Evolutionary conservation across 768 basidiomycete species (phyloP).

Genomic region (Xanthoconium purpureum): DNA sequence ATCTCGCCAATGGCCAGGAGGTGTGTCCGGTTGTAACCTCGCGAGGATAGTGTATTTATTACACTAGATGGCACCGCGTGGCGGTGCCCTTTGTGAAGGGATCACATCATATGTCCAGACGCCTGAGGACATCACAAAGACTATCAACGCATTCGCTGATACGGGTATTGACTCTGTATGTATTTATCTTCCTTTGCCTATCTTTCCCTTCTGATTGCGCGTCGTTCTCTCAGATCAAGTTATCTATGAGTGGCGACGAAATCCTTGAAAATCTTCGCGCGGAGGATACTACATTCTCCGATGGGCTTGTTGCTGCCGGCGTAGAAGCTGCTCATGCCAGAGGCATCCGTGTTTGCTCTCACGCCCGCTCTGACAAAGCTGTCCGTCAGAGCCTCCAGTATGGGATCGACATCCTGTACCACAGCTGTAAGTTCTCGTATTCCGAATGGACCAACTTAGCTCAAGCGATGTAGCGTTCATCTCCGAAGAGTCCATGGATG

Average conservation of each 20-base stretch:
- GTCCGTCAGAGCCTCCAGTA: conserved; percentile 36
- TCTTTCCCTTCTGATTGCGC: neutral
- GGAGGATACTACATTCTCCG: conserved; percentile 35
- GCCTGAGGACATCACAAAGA: conserved; percentile 27
- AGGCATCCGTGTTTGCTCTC: conserved; percentile 38
- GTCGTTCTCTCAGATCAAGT: conserved; percentile 25
- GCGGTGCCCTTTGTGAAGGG: conserved; percentile 30
- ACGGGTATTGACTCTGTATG: conserved; percentile 22
- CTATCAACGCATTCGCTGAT: conserved; percentile 26
- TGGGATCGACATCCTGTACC: conserved; percentile 34
- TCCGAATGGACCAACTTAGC: neutral
- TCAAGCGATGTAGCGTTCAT: conserved; percentile 32
- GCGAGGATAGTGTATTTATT: neutral
- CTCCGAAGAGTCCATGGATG: conserved; percentile 36
- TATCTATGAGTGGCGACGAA: conserved; percentile 38
- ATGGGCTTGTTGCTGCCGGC: conserved; percentile 33
- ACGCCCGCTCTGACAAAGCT: conserved; percentile 35
- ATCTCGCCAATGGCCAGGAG: conserved; percentile 36
- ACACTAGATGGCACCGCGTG: conserved; percentile 28
- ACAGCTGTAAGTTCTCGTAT: conserved; percentile 18
- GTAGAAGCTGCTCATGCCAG: conserved; percentile 34
- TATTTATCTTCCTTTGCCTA: neutral
- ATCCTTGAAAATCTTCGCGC: conserved; percentile 34
- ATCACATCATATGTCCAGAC: conserved; percentile 35
- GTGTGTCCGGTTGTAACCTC: conserved; percentile 6